A percentile compares a stretch with the other conserved stretches of the same genome.
Conservation (phyloP, 768 basidiomycete species). For the Lanmaoa pseudosensibilis region DNA sequence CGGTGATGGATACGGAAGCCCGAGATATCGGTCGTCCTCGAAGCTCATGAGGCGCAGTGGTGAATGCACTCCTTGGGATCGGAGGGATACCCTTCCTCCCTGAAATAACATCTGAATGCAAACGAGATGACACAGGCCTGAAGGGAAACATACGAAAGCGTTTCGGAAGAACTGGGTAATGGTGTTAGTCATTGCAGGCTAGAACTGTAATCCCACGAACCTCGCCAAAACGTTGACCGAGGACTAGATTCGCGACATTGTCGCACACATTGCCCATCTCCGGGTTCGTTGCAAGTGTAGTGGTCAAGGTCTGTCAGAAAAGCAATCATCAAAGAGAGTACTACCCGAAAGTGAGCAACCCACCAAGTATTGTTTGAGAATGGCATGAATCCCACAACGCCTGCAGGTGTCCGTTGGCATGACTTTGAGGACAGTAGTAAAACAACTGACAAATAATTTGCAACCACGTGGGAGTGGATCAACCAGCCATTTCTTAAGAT, state of each 20-base stretch:
- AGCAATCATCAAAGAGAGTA: background rate
- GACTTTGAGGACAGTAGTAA: background rate
- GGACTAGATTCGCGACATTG: background rate
- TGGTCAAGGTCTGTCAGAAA: constrained; percentile 28
- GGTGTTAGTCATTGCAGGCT: background rate
- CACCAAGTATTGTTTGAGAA: constrained; percentile 31
- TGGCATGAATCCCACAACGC: constrained; percentile 33
- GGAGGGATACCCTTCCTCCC: background rate
- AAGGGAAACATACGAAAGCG: constrained; percentile 8
- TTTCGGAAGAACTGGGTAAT: background rate
- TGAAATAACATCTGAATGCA: background rate
- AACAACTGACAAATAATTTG: constrained; percentile 28
- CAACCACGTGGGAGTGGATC: constrained; percentile 29
- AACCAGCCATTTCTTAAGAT: constrained; percentile 24
- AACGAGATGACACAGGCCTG: background rate
- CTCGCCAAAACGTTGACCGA: constrained; percentile 1
- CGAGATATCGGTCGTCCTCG: constrained; percentile 17
- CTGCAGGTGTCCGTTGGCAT: constrained; percentile 9
- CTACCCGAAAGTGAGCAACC: background rate
- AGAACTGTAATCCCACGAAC: constrained; percentile 7
- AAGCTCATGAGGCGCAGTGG: background rate
- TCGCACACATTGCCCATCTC: background rate
- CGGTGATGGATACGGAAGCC: constrained; percentile 7
- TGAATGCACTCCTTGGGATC: background rate
- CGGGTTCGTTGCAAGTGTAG: constrained; percentile 25